phyloP scores from a whole-genome alignment of 257 asterid genomes.

The Solanum medicagineum region DNA sequence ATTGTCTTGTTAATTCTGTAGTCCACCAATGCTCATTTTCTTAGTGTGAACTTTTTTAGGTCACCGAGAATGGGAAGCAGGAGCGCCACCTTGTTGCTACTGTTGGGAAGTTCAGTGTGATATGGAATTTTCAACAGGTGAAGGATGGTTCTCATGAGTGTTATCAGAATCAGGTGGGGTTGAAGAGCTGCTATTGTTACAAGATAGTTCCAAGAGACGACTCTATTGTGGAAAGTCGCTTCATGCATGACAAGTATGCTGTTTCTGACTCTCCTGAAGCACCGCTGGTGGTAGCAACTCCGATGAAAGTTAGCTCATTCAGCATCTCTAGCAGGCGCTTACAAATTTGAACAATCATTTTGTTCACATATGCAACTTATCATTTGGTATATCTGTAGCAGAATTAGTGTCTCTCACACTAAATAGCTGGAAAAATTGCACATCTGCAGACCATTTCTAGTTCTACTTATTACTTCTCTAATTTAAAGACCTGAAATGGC shows the following conservation, averaged over 20 bases:
- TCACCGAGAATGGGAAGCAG: constrained; percentile 84
- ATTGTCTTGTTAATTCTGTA: not conserved
- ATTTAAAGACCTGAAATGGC: not conserved
- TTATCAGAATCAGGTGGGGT: constrained; percentile 46
- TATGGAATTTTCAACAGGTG: constrained; percentile 95
- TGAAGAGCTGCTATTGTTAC: constrained; percentile 75
- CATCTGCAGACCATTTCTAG: not conserved
- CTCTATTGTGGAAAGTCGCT: constrained; percentile 40
- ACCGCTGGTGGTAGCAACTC: constrained; percentile 52
- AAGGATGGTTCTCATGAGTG: constrained; percentile 86
- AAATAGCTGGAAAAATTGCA: not conserved
- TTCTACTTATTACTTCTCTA: not conserved
- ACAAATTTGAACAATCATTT: constrained; percentile 15
- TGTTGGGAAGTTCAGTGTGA: constrained; percentile 95
- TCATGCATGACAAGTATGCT: constrained; percentile 95
- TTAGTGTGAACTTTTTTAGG: constrained; percentile 23
- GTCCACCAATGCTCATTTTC: not conserved
- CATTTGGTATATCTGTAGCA: not conserved
- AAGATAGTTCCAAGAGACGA: constrained; percentile 33
- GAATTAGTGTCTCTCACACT: not conserved
- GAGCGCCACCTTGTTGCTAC: constrained; percentile 96
- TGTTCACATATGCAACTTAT: not conserved
- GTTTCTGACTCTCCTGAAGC: constrained; percentile 47
- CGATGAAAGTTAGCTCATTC: constrained; percentile 86
- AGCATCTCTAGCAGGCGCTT: constrained; percentile 74